Evolutionary conservation across 2,329 filamentous ascomycete genomes (phyloP).

Genomic region (Diaporthe australafricana): DNA sequence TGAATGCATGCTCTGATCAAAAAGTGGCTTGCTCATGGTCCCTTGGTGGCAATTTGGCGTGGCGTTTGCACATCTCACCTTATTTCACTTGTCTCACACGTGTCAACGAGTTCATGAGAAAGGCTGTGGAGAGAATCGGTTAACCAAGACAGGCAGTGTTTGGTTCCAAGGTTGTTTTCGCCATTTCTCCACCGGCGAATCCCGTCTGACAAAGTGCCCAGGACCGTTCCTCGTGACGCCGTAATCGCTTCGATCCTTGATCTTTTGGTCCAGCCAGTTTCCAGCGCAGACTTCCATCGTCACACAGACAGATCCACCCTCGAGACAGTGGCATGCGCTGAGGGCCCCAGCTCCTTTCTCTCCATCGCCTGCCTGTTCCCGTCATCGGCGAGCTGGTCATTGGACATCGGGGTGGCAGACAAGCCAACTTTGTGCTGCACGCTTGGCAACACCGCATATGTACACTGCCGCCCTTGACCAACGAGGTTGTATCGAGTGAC

Average conservation of each 20-base stretch:
- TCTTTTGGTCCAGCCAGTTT: conserved; percentile 29
- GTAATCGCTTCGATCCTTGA: conserved; percentile 28
- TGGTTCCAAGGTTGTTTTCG: neutral
- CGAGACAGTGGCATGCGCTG: conserved; percentile 27
- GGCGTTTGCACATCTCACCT: conserved; percentile 9
- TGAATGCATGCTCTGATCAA: neutral
- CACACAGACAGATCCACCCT: conserved; percentile 33
- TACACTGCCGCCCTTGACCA: conserved; percentile 41
- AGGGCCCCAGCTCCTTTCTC: conserved; percentile 12
- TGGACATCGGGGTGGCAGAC: conserved; percentile 9
- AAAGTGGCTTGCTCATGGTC: neutral
- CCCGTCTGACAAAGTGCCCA: conserved; percentile 16
- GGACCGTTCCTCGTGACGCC: conserved; percentile 27
- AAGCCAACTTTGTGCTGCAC: conserved; percentile 25
- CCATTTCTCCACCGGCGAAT: neutral
- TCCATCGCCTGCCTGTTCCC: conserved; percentile 27
- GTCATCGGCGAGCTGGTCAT: conserved; percentile 26
- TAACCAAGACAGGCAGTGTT: conserved; percentile 18
- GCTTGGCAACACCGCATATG: conserved; percentile 35
- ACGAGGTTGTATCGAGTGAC: conserved; percentile 43
- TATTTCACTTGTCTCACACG: conserved; percentile 35
- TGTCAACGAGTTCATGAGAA: conserved; percentile 1
- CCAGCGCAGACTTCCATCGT: conserved; percentile 2
- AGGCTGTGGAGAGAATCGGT: neutral
- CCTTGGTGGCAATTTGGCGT: neutral